Base-by-base conservation (phyloP, 805 yeast genomes). In the Lipomyces japonicus region DNA sequence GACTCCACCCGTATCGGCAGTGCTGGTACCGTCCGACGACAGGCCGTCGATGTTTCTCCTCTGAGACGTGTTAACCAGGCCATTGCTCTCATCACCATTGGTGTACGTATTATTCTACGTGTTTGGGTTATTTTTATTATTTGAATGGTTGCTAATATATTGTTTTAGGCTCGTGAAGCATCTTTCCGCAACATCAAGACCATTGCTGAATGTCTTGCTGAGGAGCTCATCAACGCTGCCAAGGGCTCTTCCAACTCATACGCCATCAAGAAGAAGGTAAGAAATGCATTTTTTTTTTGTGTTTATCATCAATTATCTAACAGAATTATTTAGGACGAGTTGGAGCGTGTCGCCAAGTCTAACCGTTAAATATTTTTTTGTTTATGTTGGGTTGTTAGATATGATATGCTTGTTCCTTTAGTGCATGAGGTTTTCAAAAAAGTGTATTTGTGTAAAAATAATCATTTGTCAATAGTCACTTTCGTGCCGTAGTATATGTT, bases 1-100 rank as follows among this genome's bases (percentile, higher is more conserved):
- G 99, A 93, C 79, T 88, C 97, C 72, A 93, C 99, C 82, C 90
- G 98, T 87, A 91, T 95, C 69, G 99, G 99, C 80, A 90, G 97
- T 73, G 90, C 97, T 71, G 98, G 98, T 86, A 87, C 97, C 73
- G 99, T 95, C 70, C 93, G 98, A 86, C 89, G 99, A 85, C 98
- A 95, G 81, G 98, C 99, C 66, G 99, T 93, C 74, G 99, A 93
- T 88, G 99, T 93, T 64, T 90, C 98, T 72, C 99, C 99, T 73
- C 84, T 93, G 76, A 90, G 99, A 86, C 91, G 99, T 83, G 97
- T 93, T 68, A 93, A 93, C 96, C 97, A 93, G 80, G 95, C 99
- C 70, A 82, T 93, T 71, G 81, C 98, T 71, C 82, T 93, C 73
- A 79, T 93, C 77, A 95, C 99, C 81, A 85, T 86, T 70, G 99